These are phyloP conservation scores for Myriosclerotinia scirpicola DNA, from an alignment of 2,329 filamentous ascomycete genomes.

Conservation along the genomic window DNA sequence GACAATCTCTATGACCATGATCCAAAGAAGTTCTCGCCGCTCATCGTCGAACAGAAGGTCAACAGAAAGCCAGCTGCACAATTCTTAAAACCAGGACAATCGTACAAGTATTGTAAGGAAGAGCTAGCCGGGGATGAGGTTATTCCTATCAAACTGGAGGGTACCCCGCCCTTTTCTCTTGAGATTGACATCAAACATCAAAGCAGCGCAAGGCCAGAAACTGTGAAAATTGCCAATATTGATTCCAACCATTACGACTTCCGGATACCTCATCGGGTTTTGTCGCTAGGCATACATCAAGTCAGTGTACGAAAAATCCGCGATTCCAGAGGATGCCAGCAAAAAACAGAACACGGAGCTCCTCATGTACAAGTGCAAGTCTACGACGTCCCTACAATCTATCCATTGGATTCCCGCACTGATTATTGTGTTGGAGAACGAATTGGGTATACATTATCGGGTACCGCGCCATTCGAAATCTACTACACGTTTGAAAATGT, in stretches of 20 bases:
- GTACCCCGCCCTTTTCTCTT: conserved; percentile 81
- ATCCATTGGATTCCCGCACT: conserved; percentile 75
- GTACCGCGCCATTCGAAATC: conserved; percentile 88
- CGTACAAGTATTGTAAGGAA: conserved; percentile 92
- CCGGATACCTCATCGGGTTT: conserved; percentile 77
- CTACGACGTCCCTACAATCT: conserved; percentile 88
- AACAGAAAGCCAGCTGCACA: conserved; percentile 78
- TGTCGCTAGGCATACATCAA: conserved; percentile 86
- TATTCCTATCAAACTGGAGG: conserved; percentile 83
- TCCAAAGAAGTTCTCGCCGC: conserved; percentile 60
- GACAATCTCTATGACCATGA: conserved; percentile 85
- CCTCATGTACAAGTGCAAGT: conserved; percentile 87
- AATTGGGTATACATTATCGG: conserved; percentile 87
- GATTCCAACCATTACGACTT: conserved; percentile 72
- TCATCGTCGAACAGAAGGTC: conserved; percentile 78
- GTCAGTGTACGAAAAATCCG: conserved; percentile 87
- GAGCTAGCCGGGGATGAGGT: conserved; percentile 79
- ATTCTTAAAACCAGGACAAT: conserved; percentile 84
- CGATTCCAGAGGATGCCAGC: conserved; percentile 82
- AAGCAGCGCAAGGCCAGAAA: conserved; percentile 74
- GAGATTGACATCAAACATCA: conserved; percentile 95
- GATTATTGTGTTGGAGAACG: conserved; percentile 97
- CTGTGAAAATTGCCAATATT: conserved; percentile 79
- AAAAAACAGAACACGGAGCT: conserved; percentile 67
- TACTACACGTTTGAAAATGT: conserved; percentile 85